Evolutionary conservation across 176 grass and related monocot species (phyloP).

Genomic region (Oryza brachyantha): DNA sequence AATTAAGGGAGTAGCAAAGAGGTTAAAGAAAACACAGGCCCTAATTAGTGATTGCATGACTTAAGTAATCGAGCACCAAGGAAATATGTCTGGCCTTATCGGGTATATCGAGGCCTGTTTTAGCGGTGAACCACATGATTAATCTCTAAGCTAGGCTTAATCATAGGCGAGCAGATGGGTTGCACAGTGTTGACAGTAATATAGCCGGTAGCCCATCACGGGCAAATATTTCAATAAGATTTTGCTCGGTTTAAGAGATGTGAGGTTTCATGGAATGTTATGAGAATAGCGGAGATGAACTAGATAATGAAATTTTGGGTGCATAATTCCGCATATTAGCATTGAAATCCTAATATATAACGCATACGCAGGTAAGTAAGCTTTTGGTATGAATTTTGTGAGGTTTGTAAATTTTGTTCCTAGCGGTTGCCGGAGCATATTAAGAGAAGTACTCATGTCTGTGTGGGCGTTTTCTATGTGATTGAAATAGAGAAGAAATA

Average conservation of each 20-base stretch:
- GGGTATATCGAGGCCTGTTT: conserved; percentile 15
- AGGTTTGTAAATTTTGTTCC: no score
- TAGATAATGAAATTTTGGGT: background rate
- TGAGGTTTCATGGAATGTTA: background rate
- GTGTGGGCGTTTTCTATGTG: no score
- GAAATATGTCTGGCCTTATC: conserved; percentile 33
- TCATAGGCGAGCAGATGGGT: background rate
- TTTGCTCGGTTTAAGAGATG: background rate
- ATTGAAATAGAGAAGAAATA: no score
- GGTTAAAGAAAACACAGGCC: background rate
- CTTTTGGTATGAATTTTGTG: no score
- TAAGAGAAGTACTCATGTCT: no score
- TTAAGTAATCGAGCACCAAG: background rate
- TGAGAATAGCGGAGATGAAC: background rate
- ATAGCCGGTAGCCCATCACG: no score
- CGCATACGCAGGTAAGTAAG: background rate
- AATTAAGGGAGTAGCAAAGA: no score
- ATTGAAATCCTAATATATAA: no score
- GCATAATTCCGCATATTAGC: background rate
- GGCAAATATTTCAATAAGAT: no score
- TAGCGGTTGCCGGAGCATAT: no score
- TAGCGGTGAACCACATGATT: conserved; percentile 2
- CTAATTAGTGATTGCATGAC: background rate
- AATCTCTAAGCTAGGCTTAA: background rate
- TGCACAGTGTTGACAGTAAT: background rate